These are phyloP conservation scores for Fusarium solani-melongenae DNA, from an alignment of 2,329 filamentous ascomycete genomes.

Conservation along the genomic window DNA sequence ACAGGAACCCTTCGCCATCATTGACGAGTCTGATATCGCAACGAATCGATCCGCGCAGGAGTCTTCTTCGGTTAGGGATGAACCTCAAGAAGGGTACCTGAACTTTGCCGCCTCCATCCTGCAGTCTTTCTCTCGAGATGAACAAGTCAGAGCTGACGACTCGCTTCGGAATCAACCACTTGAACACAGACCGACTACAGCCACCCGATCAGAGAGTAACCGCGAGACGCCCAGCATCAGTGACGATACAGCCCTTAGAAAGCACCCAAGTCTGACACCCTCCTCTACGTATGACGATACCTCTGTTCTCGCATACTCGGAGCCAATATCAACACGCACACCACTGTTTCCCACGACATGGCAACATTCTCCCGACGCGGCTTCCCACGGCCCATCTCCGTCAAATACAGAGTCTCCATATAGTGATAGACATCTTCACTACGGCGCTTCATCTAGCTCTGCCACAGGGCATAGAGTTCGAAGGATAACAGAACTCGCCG, in stretches of 20 bases:
- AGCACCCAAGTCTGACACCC: not conserved
- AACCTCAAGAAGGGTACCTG: not conserved
- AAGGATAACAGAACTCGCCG: not conserved
- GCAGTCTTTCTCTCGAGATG: constrained; percentile 10
- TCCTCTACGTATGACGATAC: not conserved
- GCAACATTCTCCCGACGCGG: not conserved
- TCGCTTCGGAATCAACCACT: not conserved
- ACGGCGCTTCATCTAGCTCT: not conserved
- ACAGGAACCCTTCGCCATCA: constrained; percentile 1
- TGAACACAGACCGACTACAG: not conserved
- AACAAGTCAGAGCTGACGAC: not conserved
- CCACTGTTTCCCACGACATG: not conserved
- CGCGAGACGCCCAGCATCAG: not conserved
- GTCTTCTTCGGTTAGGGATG: not conserved
- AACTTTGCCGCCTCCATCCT: constrained; percentile 13
- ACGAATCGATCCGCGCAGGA: not conserved
- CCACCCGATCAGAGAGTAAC: not conserved
- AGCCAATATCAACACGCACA: not conserved
- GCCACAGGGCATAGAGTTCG: not conserved
- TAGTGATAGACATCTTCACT: not conserved
- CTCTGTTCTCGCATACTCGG: not conserved
- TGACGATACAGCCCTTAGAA: not conserved
- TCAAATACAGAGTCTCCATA: not conserved
- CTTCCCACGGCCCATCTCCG: not conserved
- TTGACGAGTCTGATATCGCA: constrained; percentile 16